Conservation (phyloP, 208 protist species). For the Leishmania aethiopica region DNA sequence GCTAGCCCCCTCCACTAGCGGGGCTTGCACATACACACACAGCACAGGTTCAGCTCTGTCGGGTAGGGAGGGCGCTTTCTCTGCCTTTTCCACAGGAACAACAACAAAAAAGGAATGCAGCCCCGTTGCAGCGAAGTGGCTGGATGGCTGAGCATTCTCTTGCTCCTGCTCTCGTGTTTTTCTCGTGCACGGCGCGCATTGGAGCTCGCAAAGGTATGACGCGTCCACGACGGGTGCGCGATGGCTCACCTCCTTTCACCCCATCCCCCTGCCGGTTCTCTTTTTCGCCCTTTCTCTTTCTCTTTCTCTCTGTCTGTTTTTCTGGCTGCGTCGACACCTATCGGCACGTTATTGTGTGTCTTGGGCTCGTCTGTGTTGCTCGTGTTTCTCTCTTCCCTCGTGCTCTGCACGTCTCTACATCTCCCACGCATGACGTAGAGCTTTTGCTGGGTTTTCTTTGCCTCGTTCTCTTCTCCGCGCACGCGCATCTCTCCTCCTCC, state of each 20-base stretch:
- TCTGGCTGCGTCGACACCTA: background rate
- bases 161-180: background rate
- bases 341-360: background rate
- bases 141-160: background rate
- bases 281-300: background rate
- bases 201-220: background rate
- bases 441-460: background rate
- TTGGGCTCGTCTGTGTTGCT: background rate
- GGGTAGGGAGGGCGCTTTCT: background rate
- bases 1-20: background rate
- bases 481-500: background rate
- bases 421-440: background rate
- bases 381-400: background rate
- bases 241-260: background rate
- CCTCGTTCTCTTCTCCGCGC: background rate
- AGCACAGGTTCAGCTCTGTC: background rate
- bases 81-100: background rate
- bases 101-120: background rate
- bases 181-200: background rate
- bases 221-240: background rate
- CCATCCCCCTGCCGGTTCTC: background rate
- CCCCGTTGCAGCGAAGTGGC: background rate
- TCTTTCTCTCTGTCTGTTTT: background rate
- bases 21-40: background rate
- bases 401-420: conserved; percentile 3